Percentiles rank a stretch among this genome's conserved stretches.
Conservation (phyloP, 176 grass and related monocot genomes). For the Rhynchospora pubera region DNA sequence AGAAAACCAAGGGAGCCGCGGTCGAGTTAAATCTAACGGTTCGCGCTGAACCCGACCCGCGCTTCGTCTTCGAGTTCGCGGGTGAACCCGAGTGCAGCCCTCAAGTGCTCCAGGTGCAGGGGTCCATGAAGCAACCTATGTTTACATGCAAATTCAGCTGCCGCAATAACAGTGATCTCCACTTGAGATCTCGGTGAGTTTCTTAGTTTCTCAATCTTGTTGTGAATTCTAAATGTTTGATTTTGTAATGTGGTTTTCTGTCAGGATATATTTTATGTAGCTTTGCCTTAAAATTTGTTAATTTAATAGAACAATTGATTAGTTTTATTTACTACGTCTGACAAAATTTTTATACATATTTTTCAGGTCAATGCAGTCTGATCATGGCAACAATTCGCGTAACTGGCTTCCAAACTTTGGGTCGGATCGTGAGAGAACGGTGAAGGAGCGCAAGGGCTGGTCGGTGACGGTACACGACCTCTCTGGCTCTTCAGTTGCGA, state of each 20-base stretch:
- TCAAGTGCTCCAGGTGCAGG: slow-evolving; percentile 62
- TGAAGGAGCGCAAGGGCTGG: slow-evolving; percentile 93
- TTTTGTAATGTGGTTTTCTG: background rate
- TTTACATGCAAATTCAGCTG: slow-evolving; percentile 96
- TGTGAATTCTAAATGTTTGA: background rate
- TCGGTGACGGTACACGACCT: slow-evolving; percentile 97
- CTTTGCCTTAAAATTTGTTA: background rate
- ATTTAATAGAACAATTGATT: background rate
- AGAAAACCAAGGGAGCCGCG: slow-evolving; percentile 24
- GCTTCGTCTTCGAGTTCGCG: slow-evolving; percentile 87
- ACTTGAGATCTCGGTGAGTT: slow-evolving; percentile 37
- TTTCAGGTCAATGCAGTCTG: slow-evolving; percentile 29
- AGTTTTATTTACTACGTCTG: background rate
- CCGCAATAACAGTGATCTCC: slow-evolving; percentile 69
- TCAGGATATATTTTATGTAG: background rate
- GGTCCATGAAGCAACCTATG: slow-evolving; percentile 67
- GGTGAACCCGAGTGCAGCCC: slow-evolving; percentile 89
- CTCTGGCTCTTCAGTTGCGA: slow-evolving; percentile 75
- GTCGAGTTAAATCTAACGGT: slow-evolving; percentile 61
- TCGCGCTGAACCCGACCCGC: slow-evolving; percentile 63
- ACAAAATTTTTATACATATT: background rate
- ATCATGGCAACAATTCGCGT: background rate
- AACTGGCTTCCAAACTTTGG: slow-evolving; percentile 39
- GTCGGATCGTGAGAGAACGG: slow-evolving; percentile 33
- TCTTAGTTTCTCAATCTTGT: background rate